These are phyloP conservation scores for Sugiyamaella grinbergsii DNA, from an alignment of 1,139 yeast genomes.

Conservation along the genomic window DNA sequence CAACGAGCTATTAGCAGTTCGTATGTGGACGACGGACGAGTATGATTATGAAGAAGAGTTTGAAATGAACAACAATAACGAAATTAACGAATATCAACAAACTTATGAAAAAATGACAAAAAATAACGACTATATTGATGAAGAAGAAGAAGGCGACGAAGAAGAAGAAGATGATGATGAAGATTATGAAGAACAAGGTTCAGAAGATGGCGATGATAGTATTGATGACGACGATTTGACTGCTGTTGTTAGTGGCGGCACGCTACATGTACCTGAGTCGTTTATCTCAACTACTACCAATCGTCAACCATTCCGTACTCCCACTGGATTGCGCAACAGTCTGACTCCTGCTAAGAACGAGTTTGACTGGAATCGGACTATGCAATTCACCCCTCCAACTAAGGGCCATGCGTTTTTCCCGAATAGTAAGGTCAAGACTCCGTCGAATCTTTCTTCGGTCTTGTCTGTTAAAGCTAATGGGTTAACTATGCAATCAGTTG, in stretches of 20 bases:
- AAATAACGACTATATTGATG: too few relatives aligned
- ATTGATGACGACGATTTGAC: constrained; percentile 4
- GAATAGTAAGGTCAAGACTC: constrained; percentile 24
- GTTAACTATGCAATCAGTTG: constrained; percentile 10
- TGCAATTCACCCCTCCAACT: constrained; percentile 45
- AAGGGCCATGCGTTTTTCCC: constrained; percentile 17
- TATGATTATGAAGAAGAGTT: constrained; percentile 46
- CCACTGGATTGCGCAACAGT: constrained; percentile 32
- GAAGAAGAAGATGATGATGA: constrained; percentile 7
- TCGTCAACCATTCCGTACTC: constrained; percentile 49
- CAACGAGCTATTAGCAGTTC: constrained; percentile 59
- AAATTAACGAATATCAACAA: constrained; percentile 14
- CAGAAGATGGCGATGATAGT: neutral
- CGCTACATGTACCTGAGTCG: constrained; percentile 22
- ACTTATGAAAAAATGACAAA: constrained; percentile 10
- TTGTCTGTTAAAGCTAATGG: constrained; percentile 20
- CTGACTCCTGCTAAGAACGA: constrained; percentile 19
- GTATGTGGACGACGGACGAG: constrained; percentile 81
- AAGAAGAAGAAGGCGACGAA: constrained; percentile 5
- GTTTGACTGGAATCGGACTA: constrained; percentile 41
- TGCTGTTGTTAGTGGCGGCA: neutral
- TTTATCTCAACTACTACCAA: constrained; percentile 37
- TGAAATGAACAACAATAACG: constrained; percentile 10
- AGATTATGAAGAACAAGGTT: neutral
- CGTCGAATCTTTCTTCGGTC: constrained; percentile 26